Evolutionary conservation across 768 basidiomycete species (phyloP).

Genomic region (Pleurotus ostreatus): DNA sequence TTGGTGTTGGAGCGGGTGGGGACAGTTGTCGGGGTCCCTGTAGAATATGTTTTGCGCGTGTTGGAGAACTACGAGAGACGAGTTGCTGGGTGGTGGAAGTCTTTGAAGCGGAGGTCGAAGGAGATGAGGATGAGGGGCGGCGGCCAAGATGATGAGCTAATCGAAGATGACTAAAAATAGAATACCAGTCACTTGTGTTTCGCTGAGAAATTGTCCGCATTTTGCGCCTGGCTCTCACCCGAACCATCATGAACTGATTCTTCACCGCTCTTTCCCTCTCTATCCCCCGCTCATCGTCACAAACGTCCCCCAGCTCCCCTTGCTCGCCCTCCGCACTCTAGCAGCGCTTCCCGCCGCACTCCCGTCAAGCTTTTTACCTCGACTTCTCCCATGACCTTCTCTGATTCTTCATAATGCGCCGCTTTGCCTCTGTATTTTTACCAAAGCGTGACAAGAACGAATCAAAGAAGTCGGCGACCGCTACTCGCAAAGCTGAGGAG

Average conservation of each 20-base stretch:
- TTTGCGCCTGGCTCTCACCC: slow-evolving; percentile 5
- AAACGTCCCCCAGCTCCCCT: neutral
- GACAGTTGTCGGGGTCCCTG: slow-evolving; percentile 50
- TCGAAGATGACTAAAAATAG: slow-evolving; percentile 7
- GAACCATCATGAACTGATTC: slow-evolving; percentile 7
- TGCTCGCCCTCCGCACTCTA: neutral
- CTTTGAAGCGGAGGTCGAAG: slow-evolving; percentile 18
- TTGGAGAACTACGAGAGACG: slow-evolving; percentile 68
- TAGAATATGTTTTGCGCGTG: slow-evolving; percentile 47
- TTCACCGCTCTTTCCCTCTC: slow-evolving; percentile 8
- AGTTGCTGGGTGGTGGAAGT: slow-evolving; percentile 46
- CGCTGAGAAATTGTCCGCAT: neutral
- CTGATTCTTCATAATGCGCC: slow-evolving; percentile 44
- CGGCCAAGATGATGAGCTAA: slow-evolving; percentile 6
- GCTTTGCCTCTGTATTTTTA: slow-evolving; percentile 57
- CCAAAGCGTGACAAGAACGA: slow-evolving; percentile 24
- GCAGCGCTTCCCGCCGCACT: neutral
- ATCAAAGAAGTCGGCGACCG: slow-evolving; percentile 12
- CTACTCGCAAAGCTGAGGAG: slow-evolving; percentile 5
- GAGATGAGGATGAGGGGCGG: slow-evolving; percentile 10
- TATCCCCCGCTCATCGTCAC: slow-evolving; percentile 2
- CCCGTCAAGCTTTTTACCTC: slow-evolving; percentile 1
- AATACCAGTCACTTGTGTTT: neutral
- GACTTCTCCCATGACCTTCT: slow-evolving; percentile 10
- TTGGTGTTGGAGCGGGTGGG: slow-evolving; percentile 49